Base-by-base conservation (phyloP, 306 rosid genomes). In the Hippophae gyantsensis region DNA sequence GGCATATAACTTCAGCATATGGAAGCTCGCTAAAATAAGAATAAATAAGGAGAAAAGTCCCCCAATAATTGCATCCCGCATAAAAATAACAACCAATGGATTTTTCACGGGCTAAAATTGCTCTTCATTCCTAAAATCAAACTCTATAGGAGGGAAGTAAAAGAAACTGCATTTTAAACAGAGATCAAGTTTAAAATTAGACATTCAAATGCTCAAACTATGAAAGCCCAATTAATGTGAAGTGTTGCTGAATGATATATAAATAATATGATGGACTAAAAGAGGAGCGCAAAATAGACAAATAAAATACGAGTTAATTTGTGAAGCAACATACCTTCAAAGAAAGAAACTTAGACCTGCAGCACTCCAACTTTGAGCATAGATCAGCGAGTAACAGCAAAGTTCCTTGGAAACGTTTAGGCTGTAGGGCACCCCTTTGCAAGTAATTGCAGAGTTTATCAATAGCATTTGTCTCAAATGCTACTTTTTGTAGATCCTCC, bases 351-450 rank as follows among this genome's bases (percentile, higher is more conserved):
- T 79, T 81, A 27, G 79, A 82, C 76, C 99, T 77, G 79, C 99
- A 88, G 81, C 88, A 68, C 82, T 92, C 99, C 86, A 88, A 76
- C 66, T 82, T 84, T 74, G 96, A 88, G 89, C 99, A 92, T 50
- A 92, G 76, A 68, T 84, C 84, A 54, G 90, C 89, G 75, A 92
- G 66, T 45, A 82, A 95, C 72, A 83, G 70, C 79, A 83, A 78
- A 54, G 80, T 54, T 74, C 99, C 99, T 75, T 88, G 84, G 72
- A 79, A 76, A 48, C 95, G 89, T 76, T 77, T 92, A 57, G 94
- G 80, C 66, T 72, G 67, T 18, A 74, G 64, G 42, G 50, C 61
- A 68, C 45, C 42, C 13, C 74, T 85, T 71, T 80, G 88, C 84
- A 92, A 78, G 73, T 79, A 79, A 66, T 57, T 72, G 78, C 71